Evolutionary conservation across 2,329 filamentous ascomycete species (phyloP).

Genomic region (Penicillium occitanis): DNA sequence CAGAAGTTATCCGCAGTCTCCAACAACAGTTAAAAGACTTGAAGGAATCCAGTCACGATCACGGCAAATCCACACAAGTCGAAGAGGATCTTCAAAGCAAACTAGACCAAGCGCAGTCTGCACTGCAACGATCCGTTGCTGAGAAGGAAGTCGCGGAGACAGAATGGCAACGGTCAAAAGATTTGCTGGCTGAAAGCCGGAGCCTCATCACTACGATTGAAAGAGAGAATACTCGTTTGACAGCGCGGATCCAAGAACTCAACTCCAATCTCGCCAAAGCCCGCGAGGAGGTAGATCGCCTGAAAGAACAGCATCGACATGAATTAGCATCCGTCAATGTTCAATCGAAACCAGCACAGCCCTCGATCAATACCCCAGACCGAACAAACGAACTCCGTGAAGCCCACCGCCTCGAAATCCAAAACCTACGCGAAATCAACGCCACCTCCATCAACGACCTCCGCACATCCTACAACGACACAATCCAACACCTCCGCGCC

Average conservation of each 20-base stretch:
- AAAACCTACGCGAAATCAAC: constrained; percentile 39
- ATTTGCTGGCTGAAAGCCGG: constrained; percentile 40
- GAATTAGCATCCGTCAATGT: constrained; percentile 26
- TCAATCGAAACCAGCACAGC: not conserved
- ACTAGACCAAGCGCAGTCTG: constrained; percentile 31
- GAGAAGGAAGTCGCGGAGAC: constrained; percentile 35
- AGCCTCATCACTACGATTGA: constrained; percentile 40
- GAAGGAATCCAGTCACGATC: constrained; percentile 22
- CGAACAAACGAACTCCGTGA: constrained; percentile 30
- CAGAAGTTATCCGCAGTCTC: constrained; percentile 41
- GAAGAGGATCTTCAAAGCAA: constrained; percentile 30
- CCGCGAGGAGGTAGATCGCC: constrained; percentile 32
- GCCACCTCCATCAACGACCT: constrained; percentile 38
- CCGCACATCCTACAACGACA: constrained; percentile 39
- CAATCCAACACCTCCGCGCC: constrained; percentile 37
- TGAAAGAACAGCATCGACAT: constrained; percentile 31
- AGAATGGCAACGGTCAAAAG: constrained; percentile 37
- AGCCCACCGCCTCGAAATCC: constrained; percentile 37
- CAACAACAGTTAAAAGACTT: constrained; percentile 34
- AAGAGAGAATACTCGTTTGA: constrained; percentile 40
- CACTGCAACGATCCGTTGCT: constrained; percentile 32
- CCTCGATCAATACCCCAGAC: not conserved
- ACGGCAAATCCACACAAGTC: constrained; percentile 23
- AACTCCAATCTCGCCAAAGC: constrained; percentile 34
- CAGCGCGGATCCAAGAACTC: constrained; percentile 36